Conservation (phyloP, 169 alveolate genomes). For the Neospora caninum region DNA sequence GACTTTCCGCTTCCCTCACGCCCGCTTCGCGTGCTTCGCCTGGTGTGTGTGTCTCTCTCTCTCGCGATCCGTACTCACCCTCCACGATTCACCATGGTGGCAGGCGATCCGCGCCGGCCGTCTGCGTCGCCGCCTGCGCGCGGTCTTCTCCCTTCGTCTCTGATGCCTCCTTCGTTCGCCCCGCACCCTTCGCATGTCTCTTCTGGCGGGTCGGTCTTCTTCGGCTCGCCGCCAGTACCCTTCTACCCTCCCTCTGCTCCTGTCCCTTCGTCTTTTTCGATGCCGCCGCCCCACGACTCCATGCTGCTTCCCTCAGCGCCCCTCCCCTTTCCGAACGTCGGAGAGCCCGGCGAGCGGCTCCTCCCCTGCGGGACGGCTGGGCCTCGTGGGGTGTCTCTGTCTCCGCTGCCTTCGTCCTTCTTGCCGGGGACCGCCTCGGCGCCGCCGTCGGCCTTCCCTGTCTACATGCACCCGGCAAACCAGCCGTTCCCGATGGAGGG, state of each 20-base stretch:
- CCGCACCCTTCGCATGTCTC: background rate
- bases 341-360: background rate
- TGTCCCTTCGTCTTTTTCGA: background rate
- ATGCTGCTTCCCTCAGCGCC: background rate
- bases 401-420: background rate
- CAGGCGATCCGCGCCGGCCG: background rate
- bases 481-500: background rate
- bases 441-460: background rate
- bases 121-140: background rate
- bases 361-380: background rate
- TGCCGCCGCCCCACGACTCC: background rate
- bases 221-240: background rate
- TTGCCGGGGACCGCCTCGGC: background rate
- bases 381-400: background rate
- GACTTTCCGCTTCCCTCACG: no score
- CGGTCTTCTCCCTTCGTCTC: background rate
- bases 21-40: no score
- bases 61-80: no score
- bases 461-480: background rate
- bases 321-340: background rate
- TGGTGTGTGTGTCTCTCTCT: no score
- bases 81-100: background rate
- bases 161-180: background rate
- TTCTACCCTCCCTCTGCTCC: background rate
- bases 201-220: background rate